These are phyloP conservation scores for Metschnikowia gelsemii DNA, from an alignment of 805 yeast genomes.

Conservation along the genomic window DNA sequence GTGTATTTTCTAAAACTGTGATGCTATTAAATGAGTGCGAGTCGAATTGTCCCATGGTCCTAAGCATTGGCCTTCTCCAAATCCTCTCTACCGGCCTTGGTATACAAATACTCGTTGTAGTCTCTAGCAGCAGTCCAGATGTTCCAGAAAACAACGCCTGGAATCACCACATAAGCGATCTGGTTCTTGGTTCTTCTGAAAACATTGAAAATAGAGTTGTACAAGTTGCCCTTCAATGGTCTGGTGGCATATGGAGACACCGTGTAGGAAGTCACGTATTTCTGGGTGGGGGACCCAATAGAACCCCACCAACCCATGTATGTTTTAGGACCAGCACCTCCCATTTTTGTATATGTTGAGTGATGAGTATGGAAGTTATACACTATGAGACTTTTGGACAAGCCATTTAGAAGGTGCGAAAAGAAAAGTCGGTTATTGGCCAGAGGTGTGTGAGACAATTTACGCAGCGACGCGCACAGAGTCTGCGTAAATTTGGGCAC, in stretches of 20 bases:
- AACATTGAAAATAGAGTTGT: constrained; percentile 86
- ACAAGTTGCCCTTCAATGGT: constrained; percentile 83
- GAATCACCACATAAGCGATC: constrained; percentile 71
- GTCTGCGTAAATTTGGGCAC: constrained; percentile 7
- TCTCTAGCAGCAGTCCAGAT: constrained; percentile 86
- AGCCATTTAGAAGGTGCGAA: constrained; percentile 14
- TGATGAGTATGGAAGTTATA: background rate
- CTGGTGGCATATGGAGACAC: constrained; percentile 92
- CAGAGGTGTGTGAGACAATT: constrained; percentile 4
- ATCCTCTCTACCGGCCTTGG: constrained; percentile 97
- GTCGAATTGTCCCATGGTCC: no score
- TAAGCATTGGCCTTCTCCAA: constrained; percentile 62
- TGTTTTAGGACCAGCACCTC: constrained; percentile 66
- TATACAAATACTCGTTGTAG: constrained; percentile 90
- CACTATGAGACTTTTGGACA: background rate
- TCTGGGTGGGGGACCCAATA: constrained; percentile 79
- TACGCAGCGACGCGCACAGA: background rate
- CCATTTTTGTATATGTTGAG: constrained; percentile 47
- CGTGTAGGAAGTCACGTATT: constrained; percentile 81
- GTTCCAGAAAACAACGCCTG: constrained; percentile 78
- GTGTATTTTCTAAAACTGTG: constrained; percentile 2
- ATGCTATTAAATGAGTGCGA: background rate
- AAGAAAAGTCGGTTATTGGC: constrained; percentile 20
- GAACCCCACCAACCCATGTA: constrained; percentile 99
- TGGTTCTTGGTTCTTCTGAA: constrained; percentile 93